These are phyloP conservation scores for Globisporangium solare DNA, from an alignment of 352 stramenopile genomes.

Conservation along the genomic window DNA sequence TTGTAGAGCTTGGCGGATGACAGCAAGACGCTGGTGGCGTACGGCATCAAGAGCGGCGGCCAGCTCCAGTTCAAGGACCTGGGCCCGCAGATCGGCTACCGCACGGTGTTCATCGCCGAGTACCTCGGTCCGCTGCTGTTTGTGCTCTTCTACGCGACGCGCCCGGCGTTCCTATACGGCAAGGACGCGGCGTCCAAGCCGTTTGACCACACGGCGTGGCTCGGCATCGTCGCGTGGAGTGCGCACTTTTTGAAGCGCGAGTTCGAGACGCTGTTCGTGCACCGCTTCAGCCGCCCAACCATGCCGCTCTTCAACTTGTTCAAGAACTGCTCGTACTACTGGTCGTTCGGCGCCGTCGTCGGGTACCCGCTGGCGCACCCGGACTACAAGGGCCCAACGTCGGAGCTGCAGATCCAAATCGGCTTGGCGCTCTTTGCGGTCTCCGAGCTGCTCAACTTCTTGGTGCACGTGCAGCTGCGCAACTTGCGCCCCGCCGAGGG, in stretches of 20 bases:
- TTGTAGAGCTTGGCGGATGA: conserved; percentile 37
- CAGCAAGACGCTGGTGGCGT: conserved; percentile 42
- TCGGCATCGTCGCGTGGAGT: conserved; percentile 63
- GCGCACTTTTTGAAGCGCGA: conserved; percentile 66
- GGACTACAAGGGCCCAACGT: conserved; percentile 47
- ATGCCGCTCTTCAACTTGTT: conserved; percentile 60
- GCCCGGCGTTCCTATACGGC: conserved; percentile 73
- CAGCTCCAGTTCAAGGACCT: conserved; percentile 77
- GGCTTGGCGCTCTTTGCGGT: conserved; percentile 60
- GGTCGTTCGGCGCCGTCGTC: conserved; percentile 74
- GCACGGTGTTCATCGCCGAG: conserved; percentile 84
- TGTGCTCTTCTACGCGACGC: conserved; percentile 69
- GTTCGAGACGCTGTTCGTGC: too few species aligned
- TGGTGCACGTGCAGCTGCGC: conserved; percentile 81
- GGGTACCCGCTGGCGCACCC: conserved; percentile 84
- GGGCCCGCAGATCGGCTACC: conserved; percentile 85
- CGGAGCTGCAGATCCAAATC: conserved; percentile 44
- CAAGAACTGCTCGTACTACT: conserved; percentile 91
- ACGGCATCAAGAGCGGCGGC: conserved; percentile 45
- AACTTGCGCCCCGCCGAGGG: conserved; percentile 74
- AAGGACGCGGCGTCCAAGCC: conserved; percentile 28
- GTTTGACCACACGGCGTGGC: conserved; percentile 37
- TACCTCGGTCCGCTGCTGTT: conserved; percentile 85
- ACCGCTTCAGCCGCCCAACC: conserved; percentile 37
- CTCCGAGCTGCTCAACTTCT: conserved; percentile 81